Conservation (phyloP, 805 yeast species). For the Candida andamanensis region DNA sequence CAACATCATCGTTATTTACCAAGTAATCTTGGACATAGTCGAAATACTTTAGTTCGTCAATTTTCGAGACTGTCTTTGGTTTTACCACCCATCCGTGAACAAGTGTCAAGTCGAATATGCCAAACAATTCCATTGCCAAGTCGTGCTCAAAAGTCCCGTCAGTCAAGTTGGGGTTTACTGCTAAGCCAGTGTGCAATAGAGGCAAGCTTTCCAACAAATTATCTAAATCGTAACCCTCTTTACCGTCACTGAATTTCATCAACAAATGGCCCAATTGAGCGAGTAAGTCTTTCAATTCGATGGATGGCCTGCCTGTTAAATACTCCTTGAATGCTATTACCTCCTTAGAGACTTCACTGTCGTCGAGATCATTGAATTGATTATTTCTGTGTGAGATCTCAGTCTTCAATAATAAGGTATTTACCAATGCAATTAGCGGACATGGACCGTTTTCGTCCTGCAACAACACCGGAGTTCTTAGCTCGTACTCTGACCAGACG, state of each 20-base stretch:
- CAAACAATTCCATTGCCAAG: conserved; percentile 52
- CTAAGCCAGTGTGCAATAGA: conserved; percentile 61
- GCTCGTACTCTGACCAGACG: conserved; percentile 32
- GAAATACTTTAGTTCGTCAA: conserved; percentile 16
- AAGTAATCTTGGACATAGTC: conserved; percentile 59
- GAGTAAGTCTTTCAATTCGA: conserved; percentile 7
- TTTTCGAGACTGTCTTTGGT: conserved; percentile 10
- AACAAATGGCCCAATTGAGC: conserved; percentile 10
- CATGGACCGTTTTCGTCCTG: conserved; percentile 89
- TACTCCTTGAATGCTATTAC: conserved; percentile 3
- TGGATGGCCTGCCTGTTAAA: neutral
- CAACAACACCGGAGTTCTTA: conserved; percentile 52
- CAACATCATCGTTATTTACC: conserved; percentile 19
- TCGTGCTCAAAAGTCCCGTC: conserved; percentile 47
- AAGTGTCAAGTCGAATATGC: conserved; percentile 52
- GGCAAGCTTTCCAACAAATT: conserved; percentile 55
- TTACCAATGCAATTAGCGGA: conserved; percentile 73
- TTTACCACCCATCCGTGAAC: conserved; percentile 85
- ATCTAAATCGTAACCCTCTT: conserved; percentile 15
- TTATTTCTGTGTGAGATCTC: conserved; percentile 20
- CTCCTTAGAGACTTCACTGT: conserved; percentile 2
- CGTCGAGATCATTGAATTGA: conserved; percentile 6
- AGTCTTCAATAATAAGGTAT: conserved; percentile 54
- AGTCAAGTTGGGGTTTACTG: conserved; percentile 61
- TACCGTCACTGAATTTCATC: conserved; percentile 8